phyloP scores from a whole-genome alignment of 306 rosid genomes.

The Prinsepia uniflora region DNA sequence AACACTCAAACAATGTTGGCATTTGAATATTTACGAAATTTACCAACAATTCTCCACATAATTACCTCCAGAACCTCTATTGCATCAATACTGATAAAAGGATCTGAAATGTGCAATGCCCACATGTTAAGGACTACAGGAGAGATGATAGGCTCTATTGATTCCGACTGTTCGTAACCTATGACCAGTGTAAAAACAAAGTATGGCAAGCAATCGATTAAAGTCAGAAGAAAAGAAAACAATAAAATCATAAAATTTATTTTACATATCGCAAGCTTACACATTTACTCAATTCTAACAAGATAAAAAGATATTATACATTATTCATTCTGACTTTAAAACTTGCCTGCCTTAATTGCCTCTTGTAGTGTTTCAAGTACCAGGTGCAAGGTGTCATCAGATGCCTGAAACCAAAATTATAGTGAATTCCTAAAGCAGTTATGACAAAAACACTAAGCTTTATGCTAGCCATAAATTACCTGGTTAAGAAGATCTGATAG shows the following conservation, averaged over 20 bases:
- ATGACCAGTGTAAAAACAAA: conserved; percentile 21
- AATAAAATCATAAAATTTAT: neutral
- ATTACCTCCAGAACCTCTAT: conserved; percentile 93
- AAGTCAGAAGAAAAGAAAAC: neutral
- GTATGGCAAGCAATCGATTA: conserved; percentile 17
- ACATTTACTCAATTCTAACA: conserved; percentile 6
- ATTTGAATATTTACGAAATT: conserved; percentile 11
- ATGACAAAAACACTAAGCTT: conserved; percentile 19
- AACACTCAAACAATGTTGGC: neutral
- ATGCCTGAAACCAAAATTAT: conserved; percentile 59
- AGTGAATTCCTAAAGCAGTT: conserved; percentile 23
- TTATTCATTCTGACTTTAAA: neutral
- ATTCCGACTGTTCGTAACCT: conserved; percentile 61
- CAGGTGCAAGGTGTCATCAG: conserved; percentile 86
- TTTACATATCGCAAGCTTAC: neutral
- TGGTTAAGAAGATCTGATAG: conserved; percentile 77
- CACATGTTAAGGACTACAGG: conserved; percentile 80
- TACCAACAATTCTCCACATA: conserved; percentile 22
- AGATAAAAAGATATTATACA: neutral
- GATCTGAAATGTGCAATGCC: conserved; percentile 85
- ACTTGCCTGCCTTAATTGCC: conserved; percentile 68
- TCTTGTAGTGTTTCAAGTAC: conserved; percentile 87
- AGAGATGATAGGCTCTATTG: conserved; percentile 67
- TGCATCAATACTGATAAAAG: conserved; percentile 87
- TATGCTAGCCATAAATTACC: conserved; percentile 36